These are phyloP conservation scores for Limnanthes douglasii DNA, from an alignment of 345 rosid genomes.

Conservation along the genomic window DNA sequence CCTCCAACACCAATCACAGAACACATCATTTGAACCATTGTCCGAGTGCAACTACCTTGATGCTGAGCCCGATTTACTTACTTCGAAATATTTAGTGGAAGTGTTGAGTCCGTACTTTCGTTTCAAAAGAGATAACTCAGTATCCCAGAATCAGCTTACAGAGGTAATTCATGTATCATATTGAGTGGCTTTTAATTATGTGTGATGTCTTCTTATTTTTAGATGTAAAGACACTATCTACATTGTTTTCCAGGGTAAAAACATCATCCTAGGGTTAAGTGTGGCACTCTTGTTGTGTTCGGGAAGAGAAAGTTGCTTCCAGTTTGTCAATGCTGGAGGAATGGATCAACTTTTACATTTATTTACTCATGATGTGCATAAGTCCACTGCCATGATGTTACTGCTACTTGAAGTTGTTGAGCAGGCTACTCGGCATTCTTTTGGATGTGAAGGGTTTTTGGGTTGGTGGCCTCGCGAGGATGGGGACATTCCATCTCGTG, in stretches of 20 bases:
- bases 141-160: no score
- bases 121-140: conserved; percentile 23
- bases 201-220: no score
- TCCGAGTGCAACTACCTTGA: conserved; percentile 32
- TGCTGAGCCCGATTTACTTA: conserved; percentile 29
- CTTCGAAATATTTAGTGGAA: conserved; percentile 60
- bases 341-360: conserved; percentile 53
- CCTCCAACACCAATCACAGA: conserved; percentile 25
- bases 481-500: conserved; percentile 51
- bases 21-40: conserved; percentile 22
- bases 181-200: no score
- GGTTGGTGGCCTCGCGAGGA: conserved; percentile 99
- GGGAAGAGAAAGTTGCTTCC: conserved; percentile 87
- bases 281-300: conserved; percentile 70
- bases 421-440: conserved; percentile 80
- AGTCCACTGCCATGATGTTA: conserved; percentile 39
- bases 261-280: conserved; percentile 56
- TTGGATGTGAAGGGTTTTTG: conserved; percentile 86
- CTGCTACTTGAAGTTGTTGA: conserved; percentile 70
- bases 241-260: conserved; percentile 47
- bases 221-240: no score
- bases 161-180: conserved; percentile 59
- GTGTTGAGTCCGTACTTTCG: conserved; percentile 27
- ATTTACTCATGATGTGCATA: conserved; percentile 28
- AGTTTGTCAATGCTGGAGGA: conserved; percentile 69